Evolutionary conservation across 345 rosid species (phyloP).

Genomic region (Leavenworthia alabamica): DNA sequence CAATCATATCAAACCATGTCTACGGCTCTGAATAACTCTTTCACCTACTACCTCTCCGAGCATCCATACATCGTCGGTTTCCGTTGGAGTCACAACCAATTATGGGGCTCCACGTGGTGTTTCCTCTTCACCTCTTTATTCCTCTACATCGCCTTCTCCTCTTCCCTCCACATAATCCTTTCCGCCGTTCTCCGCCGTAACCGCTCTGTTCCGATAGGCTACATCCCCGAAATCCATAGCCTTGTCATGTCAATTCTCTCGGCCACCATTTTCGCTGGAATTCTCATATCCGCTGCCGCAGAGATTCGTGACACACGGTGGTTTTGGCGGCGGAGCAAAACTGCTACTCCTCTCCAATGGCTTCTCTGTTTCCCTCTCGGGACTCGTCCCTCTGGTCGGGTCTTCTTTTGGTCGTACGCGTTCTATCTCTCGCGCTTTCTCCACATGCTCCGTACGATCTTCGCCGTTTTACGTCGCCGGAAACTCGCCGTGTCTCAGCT

Average conservation of each 20-base stretch:
- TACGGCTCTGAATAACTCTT: constrained; percentile 18
- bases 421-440: constrained; percentile 77
- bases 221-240: constrained; percentile 65
- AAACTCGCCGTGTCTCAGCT: constrained; percentile 56
- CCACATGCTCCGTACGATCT: constrained; percentile 66
- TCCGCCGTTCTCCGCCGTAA: constrained; percentile 38
- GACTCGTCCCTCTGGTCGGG: constrained; percentile 87
- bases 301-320: constrained; percentile 86
- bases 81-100: constrained; percentile 84
- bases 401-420: constrained; percentile 90
- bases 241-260: constrained; percentile 59
- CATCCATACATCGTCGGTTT: constrained; percentile 70
- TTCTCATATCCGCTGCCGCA: constrained; percentile 72
- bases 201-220: constrained; percentile 53
- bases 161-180: constrained; percentile 44
- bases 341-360: constrained; percentile 83
- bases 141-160: constrained; percentile 48
- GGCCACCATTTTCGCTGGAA: constrained; percentile 64
- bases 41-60: constrained; percentile 61
- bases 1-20: constrained; percentile 14
- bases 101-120: constrained; percentile 90
- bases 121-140: constrained; percentile 60
- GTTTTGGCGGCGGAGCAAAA: constrained; percentile 64
- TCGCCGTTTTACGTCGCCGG: constrained; percentile 47
- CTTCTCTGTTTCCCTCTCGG: constrained; percentile 90